Evolutionary conservation across 345 rosid species (phyloP).

Genomic region (Rhodomyrtus tomentosa): DNA sequence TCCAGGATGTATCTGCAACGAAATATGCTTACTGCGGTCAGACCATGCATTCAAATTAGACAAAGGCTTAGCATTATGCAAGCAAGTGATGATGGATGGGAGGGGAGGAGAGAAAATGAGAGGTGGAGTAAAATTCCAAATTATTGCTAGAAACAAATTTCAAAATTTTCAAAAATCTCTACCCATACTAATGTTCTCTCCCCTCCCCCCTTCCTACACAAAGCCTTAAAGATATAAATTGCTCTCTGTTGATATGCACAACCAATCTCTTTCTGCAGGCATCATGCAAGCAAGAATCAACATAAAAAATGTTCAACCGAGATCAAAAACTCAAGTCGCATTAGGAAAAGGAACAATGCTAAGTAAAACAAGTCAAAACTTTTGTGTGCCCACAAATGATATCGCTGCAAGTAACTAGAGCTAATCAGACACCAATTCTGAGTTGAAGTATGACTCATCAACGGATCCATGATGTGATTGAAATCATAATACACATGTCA

Average conservation of each 20-base stretch:
- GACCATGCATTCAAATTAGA: background rate
- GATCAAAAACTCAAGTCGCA: background rate
- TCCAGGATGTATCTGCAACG: background rate
- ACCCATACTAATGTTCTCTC: background rate
- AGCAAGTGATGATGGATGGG: background rate
- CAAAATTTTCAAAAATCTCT: background rate
- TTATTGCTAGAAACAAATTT: no score
- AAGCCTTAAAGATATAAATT: background rate
- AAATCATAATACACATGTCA: background rate
- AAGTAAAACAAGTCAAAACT: background rate
- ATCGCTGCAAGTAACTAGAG: background rate
- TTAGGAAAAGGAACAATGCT: background rate
- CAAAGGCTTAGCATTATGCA: background rate
- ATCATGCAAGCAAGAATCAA: background rate
- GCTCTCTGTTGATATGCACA: background rate
- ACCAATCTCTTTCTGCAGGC: background rate
- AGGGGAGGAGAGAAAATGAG: background rate
- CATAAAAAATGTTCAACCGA: background rate
- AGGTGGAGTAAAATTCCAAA: background rate
- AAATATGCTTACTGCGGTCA: background rate
- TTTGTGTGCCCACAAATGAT: background rate
- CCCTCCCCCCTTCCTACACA: background rate
- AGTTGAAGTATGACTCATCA: background rate
- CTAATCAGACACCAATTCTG: background rate
- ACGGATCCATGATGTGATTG: background rate